Base-by-base conservation (phyloP, 306 rosid genomes). In the Arachis hypogaea region DNA sequence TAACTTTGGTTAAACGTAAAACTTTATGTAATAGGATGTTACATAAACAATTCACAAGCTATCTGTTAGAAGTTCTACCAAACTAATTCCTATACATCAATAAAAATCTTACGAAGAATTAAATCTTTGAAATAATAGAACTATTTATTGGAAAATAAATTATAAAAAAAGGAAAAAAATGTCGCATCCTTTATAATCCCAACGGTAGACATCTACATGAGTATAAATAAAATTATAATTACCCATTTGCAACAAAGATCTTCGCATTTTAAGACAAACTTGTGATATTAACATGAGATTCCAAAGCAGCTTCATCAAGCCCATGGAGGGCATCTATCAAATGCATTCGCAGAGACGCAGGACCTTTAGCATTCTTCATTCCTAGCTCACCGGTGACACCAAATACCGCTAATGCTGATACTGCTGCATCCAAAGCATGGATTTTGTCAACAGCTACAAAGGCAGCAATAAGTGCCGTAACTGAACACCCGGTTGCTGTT, bases 401-500 rank as follows among this genome's bases (percentile, higher is more conserved):
- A 77, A 91, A 91, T 62, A 91, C 72, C 3, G 95, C 84, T 7
- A 91, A 73, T 3, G 97, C 93, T 1, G 83, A 78, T 46, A 91
- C 88, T 4, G 92, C 56, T 1, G 92, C 96, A 7, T 91, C 98
- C 54, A 94, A 81, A 59, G 87, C 84, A 71, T 83, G 77, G 14
- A 9, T 22, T 60, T 82, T 86, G 81, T 91, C 98, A 71, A 91
- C 90, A 4, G 98, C 87, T 65, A 94, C 82, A 72, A 91, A 89
- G 61, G 97, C 98, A 56, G 96, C 92, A 70, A 94, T 73, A 6
- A 94, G 89, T 46, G 96, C 94, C 65, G 97, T 85, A 66, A 94
- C 96, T 3, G 98, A 88, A 80, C 98, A 91, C 33, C 97, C 92
- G 3, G 96, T 91, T 73, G 96, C 97, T 5, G 98, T 91, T 72